These are phyloP conservation scores for Lathyrus oleraceus DNA, from an alignment of 306 rosid species.

Conservation along the genomic window DNA sequence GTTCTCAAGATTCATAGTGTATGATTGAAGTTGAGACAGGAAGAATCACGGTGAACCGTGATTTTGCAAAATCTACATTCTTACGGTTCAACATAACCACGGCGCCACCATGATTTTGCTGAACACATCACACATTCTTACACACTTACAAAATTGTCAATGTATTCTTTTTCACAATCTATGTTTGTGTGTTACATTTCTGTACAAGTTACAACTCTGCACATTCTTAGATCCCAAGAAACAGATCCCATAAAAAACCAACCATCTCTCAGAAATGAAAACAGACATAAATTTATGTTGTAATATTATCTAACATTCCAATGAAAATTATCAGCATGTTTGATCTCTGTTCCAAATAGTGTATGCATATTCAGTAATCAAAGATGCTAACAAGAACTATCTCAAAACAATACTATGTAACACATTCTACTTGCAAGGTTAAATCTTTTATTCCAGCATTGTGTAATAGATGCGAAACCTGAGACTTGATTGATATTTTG, in stretches of 20 bases:
- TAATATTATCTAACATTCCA: conserved; percentile 16
- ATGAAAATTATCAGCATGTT: conserved; percentile 11
- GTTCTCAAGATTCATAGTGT: too few relatives aligned
- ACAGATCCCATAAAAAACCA: conserved; percentile 22
- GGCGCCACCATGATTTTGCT: too few relatives aligned
- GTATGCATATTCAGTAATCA: conserved; percentile 18
- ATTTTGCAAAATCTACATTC: too few relatives aligned
- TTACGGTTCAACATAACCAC: too few relatives aligned
- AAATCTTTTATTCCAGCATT: conserved; percentile 83
- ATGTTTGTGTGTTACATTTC: conserved; percentile 20
- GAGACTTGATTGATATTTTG: conserved; percentile 54
- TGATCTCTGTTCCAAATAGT: conserved; percentile 9
- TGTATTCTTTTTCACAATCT: background rate
- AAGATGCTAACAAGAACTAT: conserved; percentile 24
- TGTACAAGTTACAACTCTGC: conserved; percentile 10
- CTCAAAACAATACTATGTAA: conserved; percentile 23
- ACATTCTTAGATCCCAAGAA: conserved; percentile 22
- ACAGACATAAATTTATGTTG: background rate
- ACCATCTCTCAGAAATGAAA: conserved; percentile 23
- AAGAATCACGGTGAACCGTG: too few relatives aligned
- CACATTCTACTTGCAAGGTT: conserved; percentile 81
- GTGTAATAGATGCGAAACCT: conserved; percentile 58
- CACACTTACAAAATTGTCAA: background rate
- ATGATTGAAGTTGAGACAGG: too few relatives aligned
- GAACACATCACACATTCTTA: too few relatives aligned